Evolutionary conservation across 2,329 filamentous ascomycete genomes (phyloP), one percentile per base, ranked within the genome.

Genomic region (Claviceps maximensis): DNA sequence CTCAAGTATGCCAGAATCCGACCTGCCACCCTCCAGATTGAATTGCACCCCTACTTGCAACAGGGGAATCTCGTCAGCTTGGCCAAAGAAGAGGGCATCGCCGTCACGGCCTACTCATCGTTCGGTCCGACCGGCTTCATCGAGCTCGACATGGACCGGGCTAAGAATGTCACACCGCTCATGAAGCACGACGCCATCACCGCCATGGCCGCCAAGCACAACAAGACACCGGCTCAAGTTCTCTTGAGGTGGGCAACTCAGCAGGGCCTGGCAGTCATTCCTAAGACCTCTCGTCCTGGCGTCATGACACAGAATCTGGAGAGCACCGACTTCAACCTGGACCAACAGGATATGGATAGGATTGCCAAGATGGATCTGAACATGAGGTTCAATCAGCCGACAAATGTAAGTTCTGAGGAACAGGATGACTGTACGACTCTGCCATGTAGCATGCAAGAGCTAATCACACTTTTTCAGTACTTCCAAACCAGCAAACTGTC

Each of bases 161-260:
- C 65, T 54, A 68, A 64, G 62, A 74, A 81, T 58, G 85, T 86
- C 29, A 72, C 80, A 15, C 78, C 86, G 51, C 76, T 94, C 54
- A 84, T 94, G 66, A 77, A 89, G 64, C 78, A 88, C 67, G 70
- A 78, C 21, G 69, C 76, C 51, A 75, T 95, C 67, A 80, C 77
- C 60, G 65, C 62, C 49, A 77, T 90, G 57, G 83, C 87, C 19
- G 68, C 76, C 62, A 89, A 86, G 74, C 74, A 87, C 49, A 54
- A 51, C 49, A 54, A 51, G 49, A 54, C 53, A 12, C 49, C 53
- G 21, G 53, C 53, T 8, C 64, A 95, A 77, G 77, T 95, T 29
- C 77, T 95, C 56, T 76, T 95, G 59, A 80, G 89, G 61, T 95
- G 89, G 89, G 82, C 88, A 23, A 94, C 89, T 17, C 88, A 94